Conservation (phyloP, 768 basidiomycete genomes). For the Termitomyces eurrhizus region DNA sequence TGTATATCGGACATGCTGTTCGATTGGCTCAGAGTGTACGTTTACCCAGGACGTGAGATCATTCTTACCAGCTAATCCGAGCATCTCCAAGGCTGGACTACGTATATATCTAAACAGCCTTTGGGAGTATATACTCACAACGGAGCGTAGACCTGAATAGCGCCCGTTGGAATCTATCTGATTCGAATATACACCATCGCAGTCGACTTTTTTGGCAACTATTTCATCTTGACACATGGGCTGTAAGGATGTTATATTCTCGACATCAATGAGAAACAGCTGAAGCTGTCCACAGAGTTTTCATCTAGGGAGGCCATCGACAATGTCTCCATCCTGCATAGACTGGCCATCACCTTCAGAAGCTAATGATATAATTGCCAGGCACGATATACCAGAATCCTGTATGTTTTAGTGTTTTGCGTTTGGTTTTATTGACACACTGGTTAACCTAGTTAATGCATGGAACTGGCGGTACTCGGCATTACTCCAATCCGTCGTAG, state of each 20-base stretch:
- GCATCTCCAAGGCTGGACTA: conserved; percentile 37
- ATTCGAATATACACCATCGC: conserved; percentile 41
- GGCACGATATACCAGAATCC: conserved; percentile 33
- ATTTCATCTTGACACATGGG: conserved; percentile 59
- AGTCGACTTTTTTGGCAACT: conserved; percentile 65
- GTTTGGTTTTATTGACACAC: not conserved
- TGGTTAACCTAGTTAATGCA: conserved; percentile 38
- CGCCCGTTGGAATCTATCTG: conserved; percentile 54
- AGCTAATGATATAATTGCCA: conserved; percentile 27
- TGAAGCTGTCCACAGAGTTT: conserved; percentile 43
- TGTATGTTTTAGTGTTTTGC: conserved; percentile 31
- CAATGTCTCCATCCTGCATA: conserved; percentile 45
- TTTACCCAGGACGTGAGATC: conserved; percentile 8
- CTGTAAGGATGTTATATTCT: conserved; percentile 32
- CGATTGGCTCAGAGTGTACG: conserved; percentile 59
- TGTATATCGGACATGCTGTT: conserved; percentile 55
- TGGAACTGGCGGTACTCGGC: conserved; percentile 56
- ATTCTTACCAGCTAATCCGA: not conserved
- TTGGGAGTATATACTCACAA: not conserved
- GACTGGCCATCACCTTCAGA: conserved; percentile 56
- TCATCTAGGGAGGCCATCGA: conserved; percentile 56
- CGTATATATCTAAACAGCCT: conserved; percentile 30
- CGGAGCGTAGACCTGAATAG: conserved; percentile 50
- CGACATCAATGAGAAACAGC: not conserved
- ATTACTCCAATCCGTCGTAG: conserved; percentile 48